Conservation (phyloP, 2,329 filamentous ascomycete genomes). For the Neocucurbitaria cava region DNA sequence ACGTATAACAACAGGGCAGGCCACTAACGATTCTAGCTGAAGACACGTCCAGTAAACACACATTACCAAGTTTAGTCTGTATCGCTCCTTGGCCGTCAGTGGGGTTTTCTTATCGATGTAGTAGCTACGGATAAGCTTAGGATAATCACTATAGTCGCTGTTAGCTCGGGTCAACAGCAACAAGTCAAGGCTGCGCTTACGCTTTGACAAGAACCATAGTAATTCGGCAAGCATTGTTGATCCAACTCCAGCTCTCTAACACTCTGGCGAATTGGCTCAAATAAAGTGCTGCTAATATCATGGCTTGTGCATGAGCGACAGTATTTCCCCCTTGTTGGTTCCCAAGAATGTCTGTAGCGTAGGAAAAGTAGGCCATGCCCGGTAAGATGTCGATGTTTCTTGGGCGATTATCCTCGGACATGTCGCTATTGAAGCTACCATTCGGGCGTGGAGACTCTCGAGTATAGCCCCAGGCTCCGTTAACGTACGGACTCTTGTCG, state of each 20-base stretch:
- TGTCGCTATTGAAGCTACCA: constrained; percentile 42
- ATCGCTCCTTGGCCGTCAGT: constrained; percentile 33
- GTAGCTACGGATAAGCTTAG: constrained; percentile 33
- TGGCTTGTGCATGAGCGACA: constrained; percentile 83
- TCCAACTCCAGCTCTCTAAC: constrained; percentile 81
- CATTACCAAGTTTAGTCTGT: constrained; percentile 52
- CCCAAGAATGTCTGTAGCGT: constrained; percentile 85
- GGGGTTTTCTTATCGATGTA: constrained; percentile 21
- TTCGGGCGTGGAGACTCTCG: constrained; percentile 49
- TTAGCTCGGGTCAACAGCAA: constrained; percentile 7
- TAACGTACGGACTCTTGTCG: constrained; percentile 44
- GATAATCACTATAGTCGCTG: constrained; percentile 43
- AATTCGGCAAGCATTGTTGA: constrained; percentile 65
- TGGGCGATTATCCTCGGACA: constrained; percentile 31
- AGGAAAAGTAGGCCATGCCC: constrained; percentile 87
- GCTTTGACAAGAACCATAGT: constrained; percentile 77
- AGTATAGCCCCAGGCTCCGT: constrained; percentile 31
- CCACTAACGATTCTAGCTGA: constrained; percentile 79
- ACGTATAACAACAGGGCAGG: background rate
- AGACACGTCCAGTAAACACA: constrained; percentile 92
- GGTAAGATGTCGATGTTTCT: constrained; percentile 86
- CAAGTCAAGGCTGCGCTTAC: constrained; percentile 46
- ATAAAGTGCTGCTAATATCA: constrained; percentile 85
- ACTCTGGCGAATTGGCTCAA: constrained; percentile 86
- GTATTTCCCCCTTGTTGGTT: constrained; percentile 80